These are phyloP conservation scores for Metarhizium anisopliae DNA, from an alignment of 2,329 filamentous ascomycete species.

Conservation along the genomic window DNA sequence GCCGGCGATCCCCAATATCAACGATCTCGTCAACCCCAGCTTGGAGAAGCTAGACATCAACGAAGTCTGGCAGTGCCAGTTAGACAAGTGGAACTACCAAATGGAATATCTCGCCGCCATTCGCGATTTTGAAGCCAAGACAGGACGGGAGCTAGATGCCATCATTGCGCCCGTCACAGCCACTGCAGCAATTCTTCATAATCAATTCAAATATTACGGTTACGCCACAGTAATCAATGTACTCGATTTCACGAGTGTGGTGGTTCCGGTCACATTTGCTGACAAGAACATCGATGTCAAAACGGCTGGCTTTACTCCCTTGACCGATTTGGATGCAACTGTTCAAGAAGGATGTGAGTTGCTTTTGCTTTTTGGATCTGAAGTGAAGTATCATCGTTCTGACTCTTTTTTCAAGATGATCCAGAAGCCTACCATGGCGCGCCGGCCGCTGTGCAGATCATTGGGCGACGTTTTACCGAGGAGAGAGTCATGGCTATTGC, in stretches of 20 bases:
- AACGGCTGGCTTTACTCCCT: slow-evolving; percentile 9
- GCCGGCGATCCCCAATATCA: slow-evolving; percentile 25
- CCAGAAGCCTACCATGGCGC: neutral
- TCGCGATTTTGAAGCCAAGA: slow-evolving; percentile 9
- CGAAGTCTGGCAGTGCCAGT: slow-evolving; percentile 16
- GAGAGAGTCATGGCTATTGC: slow-evolving; percentile 23
- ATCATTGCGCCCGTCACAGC: slow-evolving; percentile 32
- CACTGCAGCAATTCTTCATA: slow-evolving; percentile 23
- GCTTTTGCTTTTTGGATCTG: neutral
- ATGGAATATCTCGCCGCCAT: slow-evolving; percentile 20
- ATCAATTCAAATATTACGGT: slow-evolving; percentile 27
- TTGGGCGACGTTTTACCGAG: slow-evolving; percentile 15
- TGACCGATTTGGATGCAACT: slow-evolving; percentile 12
- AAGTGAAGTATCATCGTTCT: slow-evolving; percentile 9
- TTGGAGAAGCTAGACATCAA: slow-evolving; percentile 17
- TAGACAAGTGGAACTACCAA: slow-evolving; percentile 25
- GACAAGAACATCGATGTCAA: slow-evolving; percentile 14
- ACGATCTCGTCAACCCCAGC: slow-evolving; percentile 9
- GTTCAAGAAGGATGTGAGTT: slow-evolving; percentile 18
- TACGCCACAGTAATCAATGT: slow-evolving; percentile 27
- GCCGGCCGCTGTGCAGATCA: slow-evolving; percentile 16
- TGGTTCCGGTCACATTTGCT: slow-evolving; percentile 34
- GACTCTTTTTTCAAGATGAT: too few relatives aligned
- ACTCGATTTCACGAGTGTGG: slow-evolving; percentile 31
- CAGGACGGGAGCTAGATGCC: slow-evolving; percentile 21